Evolutionary conservation across 768 basidiomycete species (phyloP), one percentile per base, ranked within the genome.

Genomic region (Steccherinum ochraceum): DNA sequence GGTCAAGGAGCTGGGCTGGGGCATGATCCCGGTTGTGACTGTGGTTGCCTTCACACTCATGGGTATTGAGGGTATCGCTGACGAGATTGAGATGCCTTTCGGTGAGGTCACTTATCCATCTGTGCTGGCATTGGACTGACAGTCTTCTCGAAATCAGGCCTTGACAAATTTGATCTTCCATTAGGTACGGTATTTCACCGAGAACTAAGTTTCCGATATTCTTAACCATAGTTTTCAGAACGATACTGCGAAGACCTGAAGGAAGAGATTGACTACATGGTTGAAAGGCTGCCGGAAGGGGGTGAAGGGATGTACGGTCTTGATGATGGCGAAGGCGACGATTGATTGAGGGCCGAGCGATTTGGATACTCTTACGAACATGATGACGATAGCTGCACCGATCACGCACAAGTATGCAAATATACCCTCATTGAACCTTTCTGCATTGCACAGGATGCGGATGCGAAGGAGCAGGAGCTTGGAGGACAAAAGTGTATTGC

Each of bases 11-110:
- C 73, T 94, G 58, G 84, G 84, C 26, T 93, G 89, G 87, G 78
- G 75, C 44, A 88, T 87, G 62, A 75, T 95, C 10, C 89, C 88
- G n/a, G 74, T 93, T 21, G 83, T 91, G 18, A 92, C 90, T 19
- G 80, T 88, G 12, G 85, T 93, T 24, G 83, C 90, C 5, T 93
- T 94, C 71, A 93, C 89, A 0, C 78, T 96, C 48, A 93, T 93
- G 80, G 92, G 93, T 16, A 89, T 97, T 47, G 93, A 96, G 72
- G 93, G 92, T 3, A 97, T 96, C 56, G 93, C 94, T 0, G 86
- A 94, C 53, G 84, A 92, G 67, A 92, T 95, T 57, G 93, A 96
- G 66, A 88, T 89, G 84, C 94, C 94, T 0, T 96, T 96, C 58
- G 93, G 92, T 85, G 54, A 44, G 74, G 66, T 20, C 16, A 40